A percentile compares a stretch with the other conserved stretches of the same genome.
These are phyloP conservation scores for Fusarium nodosum DNA, from an alignment of 2,329 filamentous ascomycete genomes.

Conservation along the genomic window DNA sequence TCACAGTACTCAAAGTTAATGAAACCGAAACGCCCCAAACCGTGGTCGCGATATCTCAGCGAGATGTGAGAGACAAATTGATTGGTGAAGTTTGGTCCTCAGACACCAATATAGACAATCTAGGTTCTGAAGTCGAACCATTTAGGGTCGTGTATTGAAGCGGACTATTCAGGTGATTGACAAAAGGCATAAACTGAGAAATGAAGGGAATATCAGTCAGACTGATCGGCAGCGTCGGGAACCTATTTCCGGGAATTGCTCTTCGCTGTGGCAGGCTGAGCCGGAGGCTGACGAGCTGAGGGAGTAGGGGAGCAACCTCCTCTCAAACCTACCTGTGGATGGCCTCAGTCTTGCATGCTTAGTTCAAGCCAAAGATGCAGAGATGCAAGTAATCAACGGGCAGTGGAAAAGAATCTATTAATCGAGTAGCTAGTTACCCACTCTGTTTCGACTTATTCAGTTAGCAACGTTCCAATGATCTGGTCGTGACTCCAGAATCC, in stretches of 20 bases:
- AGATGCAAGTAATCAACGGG: neutral
- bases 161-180: neutral
- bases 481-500: neutral
- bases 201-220: neutral
- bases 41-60: neutral
- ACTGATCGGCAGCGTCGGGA: neutral
- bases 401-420: neutral
- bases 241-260: neutral
- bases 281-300: neutral
- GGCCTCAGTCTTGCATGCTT: neutral
- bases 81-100: neutral
- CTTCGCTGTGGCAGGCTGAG: neutral
- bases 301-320: neutral
- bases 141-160: neutral
- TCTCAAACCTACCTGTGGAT: neutral
- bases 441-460: neutral
- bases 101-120: neutral
- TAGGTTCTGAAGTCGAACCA: neutral
- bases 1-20: neutral
- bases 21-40: neutral
- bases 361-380: neutral
- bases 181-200: neutral
- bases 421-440: neutral
- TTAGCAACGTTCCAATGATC: neutral
- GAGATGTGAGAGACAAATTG: neutral